These are phyloP conservation scores for Turritis glabra DNA, from an alignment of 345 rosid species.

Conservation along the genomic window DNA sequence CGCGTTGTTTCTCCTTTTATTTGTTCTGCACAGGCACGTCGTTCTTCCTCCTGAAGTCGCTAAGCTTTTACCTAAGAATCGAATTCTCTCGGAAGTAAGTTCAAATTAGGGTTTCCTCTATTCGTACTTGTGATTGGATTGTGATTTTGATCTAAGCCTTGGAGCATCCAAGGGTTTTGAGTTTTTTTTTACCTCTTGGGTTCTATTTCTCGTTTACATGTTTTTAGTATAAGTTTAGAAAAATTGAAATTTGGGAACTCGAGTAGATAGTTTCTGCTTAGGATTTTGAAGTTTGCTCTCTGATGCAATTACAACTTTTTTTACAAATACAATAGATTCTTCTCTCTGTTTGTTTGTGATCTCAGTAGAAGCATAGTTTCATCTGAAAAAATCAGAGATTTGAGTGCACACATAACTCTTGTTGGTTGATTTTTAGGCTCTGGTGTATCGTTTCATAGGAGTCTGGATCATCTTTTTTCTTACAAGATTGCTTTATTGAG, in stretches of 20 bases:
- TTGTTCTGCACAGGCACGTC: slow-evolving; percentile 68
- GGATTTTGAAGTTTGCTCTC: background rate
- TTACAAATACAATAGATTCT: no score
- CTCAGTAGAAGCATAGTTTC: no score
- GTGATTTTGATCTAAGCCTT: background rate
- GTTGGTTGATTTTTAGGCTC: background rate
- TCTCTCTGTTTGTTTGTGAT: no score
- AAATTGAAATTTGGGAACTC: background rate
- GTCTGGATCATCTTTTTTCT: background rate
- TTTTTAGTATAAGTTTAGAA: background rate
- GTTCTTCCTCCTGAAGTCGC: slow-evolving; percentile 96
- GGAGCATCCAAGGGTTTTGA: background rate
- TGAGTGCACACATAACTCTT: background rate
- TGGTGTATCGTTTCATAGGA: background rate
- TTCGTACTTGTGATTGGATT: background rate
- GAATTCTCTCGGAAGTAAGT: slow-evolving; percentile 89
- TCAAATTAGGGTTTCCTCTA: background rate
- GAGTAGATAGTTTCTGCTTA: background rate
- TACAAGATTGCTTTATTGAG: background rate
- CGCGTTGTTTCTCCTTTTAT: background rate
- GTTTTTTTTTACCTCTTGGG: no score
- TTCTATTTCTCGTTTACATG: background rate
- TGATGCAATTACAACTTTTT: no score
- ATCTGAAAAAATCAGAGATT: background rate
- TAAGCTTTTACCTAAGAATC: slow-evolving; percentile 90